Evolutionary conservation across 495 filamentous ascomycete genomes (phyloP).

Genomic region (Penicillium paradoxum): DNA sequence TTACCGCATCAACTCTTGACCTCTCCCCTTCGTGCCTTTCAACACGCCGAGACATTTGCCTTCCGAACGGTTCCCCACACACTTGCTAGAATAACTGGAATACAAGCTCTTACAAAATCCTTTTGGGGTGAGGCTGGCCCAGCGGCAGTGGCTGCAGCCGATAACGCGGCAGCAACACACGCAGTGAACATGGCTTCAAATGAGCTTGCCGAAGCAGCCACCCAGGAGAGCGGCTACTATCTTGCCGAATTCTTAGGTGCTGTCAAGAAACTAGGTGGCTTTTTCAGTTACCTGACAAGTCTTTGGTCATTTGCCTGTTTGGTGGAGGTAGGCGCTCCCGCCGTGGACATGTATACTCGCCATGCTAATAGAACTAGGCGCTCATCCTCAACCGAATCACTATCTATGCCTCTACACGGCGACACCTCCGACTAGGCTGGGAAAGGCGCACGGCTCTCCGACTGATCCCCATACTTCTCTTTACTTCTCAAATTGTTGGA

Average conservation of each 20-base stretch:
- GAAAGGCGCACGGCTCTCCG: constrained; percentile 67
- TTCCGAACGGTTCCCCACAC: constrained; percentile 36
- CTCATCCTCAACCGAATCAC: constrained; percentile 86
- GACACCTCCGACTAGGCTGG: constrained; percentile 68
- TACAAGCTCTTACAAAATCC: constrained; percentile 21
- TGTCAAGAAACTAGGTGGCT: constrained; percentile 65
- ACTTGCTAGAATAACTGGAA: constrained; percentile 28
- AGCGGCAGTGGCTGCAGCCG: constrained; percentile 10
- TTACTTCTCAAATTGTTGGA: constrained; percentile 59
- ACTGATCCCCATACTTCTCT: constrained; percentile 67
- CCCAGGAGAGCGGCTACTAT: constrained; percentile 28
- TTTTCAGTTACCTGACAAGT: constrained; percentile 89
- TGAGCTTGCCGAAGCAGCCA: constrained; percentile 25
- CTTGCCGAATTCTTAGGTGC: constrained; percentile 36
- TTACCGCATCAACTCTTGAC: constrained; percentile 32
- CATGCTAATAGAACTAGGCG: constrained; percentile 44
- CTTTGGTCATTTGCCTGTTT: constrained; percentile 90
- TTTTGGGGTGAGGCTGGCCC: constrained; percentile 25
- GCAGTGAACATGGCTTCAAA: constrained; percentile 28
- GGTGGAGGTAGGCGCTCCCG: constrained; percentile 50
- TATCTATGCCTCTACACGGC: constrained; percentile 84
- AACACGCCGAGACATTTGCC: constrained; percentile 35
- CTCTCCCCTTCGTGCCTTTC: constrained; percentile 34
- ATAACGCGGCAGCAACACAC: constrained; percentile 24
- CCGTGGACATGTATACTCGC: neutral